These are phyloP conservation scores for Fusarium sambucinum DNA, from an alignment of 2,329 filamentous ascomycete species.

Conservation along the genomic window DNA sequence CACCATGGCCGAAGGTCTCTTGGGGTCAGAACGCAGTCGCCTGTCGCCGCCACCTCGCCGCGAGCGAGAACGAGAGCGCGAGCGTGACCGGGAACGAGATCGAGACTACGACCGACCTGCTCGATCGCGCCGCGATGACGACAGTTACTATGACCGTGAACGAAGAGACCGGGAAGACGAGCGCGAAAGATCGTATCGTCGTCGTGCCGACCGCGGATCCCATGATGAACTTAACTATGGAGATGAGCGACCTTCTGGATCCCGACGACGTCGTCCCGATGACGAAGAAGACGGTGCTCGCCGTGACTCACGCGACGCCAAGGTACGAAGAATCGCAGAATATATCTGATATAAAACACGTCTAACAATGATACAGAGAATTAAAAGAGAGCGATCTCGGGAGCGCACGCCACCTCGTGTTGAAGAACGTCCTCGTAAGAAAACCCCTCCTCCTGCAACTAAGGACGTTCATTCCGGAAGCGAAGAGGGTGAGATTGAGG, in stretches of 20 bases:
- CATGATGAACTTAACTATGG: conserved; percentile 94
- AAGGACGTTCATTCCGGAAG: conserved; percentile 78
- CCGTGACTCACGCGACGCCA: conserved; percentile 74
- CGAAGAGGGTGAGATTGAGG: conserved; percentile 98
- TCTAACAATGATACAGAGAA: conserved; percentile 60
- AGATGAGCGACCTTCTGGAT: conserved; percentile 73
- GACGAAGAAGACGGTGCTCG: conserved; percentile 78
- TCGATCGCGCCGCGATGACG: conserved; percentile 70
- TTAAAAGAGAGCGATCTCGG: conserved; percentile 68
- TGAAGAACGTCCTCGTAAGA: conserved; percentile 68
- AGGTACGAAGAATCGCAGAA: conserved; percentile 61
- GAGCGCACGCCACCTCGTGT: conserved; percentile 70
- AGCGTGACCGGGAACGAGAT: conserved; percentile 58
- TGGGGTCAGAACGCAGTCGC: conserved; percentile 65
- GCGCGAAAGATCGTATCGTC: conserved; percentile 87
- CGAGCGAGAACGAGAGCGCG: conserved; percentile 34
- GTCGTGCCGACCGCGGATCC: conserved; percentile 79
- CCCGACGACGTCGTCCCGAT: conserved; percentile 81
- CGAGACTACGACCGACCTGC: conserved; percentile 62
- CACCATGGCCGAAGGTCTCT: conserved; percentile 73
- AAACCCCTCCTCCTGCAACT: conserved; percentile 61
- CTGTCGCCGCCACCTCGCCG: conserved; percentile 53
- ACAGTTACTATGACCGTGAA: conserved; percentile 84
- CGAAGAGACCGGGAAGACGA: conserved; percentile 90
- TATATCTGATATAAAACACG: not conserved